Conservation (phyloP, 371 early-diverging fungal species). For the Mucor piriformis region DNA sequence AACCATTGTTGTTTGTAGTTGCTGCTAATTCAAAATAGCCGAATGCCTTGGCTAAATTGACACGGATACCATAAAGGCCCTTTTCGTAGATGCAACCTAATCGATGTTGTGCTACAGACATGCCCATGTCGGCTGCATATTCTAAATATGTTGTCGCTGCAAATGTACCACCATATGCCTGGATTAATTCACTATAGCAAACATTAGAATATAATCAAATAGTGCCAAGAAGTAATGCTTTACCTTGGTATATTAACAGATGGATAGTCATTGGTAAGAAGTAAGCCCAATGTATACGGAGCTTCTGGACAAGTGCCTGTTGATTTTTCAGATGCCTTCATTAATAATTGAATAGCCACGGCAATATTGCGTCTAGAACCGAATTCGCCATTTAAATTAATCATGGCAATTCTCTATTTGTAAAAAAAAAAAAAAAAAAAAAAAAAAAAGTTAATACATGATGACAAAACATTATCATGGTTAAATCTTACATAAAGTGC, state of each 20-base stretch:
- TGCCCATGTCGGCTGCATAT: constrained; percentile 37
- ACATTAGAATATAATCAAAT: neutral
- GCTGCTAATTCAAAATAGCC: constrained; percentile 37
- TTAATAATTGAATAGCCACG: constrained; percentile 32
- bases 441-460: neutral
- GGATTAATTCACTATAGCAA: constrained; percentile 25
- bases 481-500: constrained; percentile 63
- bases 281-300: constrained; percentile 39
- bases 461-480: neutral
- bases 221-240: too few relatives aligned
- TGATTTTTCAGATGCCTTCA: constrained; percentile 39
- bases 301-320: constrained; percentile 39
- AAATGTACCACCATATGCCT: constrained; percentile 35
- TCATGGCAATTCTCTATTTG: constrained; percentile 40
- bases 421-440: neutral
- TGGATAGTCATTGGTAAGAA: constrained; percentile 37
- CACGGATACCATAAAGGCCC: constrained; percentile 29
- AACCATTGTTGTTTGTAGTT: constrained; percentile 13
- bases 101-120: constrained; percentile 32
- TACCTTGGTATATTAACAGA: constrained; percentile 40
- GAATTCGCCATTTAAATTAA: constrained; percentile 44
- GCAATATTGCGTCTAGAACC: constrained; percentile 39
- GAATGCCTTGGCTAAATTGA: constrained; percentile 32
- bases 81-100: constrained; percentile 34
- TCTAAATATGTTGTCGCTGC: constrained; percentile 37